Evolutionary conservation across 2,329 filamentous ascomycete species (phyloP).

Genomic region (Epichloe elymi): DNA sequence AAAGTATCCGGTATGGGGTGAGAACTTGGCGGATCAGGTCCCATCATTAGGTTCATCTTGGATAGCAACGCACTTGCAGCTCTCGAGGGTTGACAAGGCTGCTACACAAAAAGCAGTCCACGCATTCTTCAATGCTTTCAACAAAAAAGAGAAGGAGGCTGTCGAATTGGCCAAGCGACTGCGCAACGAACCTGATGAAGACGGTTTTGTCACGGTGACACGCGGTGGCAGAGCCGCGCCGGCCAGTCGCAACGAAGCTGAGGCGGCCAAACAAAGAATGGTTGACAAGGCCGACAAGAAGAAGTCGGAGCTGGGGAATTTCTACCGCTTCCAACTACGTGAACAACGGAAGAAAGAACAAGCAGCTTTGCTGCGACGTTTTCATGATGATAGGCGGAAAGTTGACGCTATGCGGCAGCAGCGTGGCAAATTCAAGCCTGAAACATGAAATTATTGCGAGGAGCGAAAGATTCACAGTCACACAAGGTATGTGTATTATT

Average conservation of each 20-base stretch:
- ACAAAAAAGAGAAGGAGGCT: slow-evolving; percentile 52
- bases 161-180: slow-evolving; percentile 48
- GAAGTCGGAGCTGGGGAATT: slow-evolving; percentile 53
- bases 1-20: slow-evolving; percentile 55
- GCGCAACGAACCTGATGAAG: slow-evolving; percentile 75
- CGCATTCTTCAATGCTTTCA: slow-evolving; percentile 76
- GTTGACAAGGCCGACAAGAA: slow-evolving; percentile 50
- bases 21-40: slow-evolving; percentile 41
- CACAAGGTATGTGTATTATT: slow-evolving; percentile 1
- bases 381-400: slow-evolving; percentile 63
- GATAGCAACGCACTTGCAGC: slow-evolving; percentile 53
- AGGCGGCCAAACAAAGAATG: slow-evolving; percentile 44
- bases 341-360: slow-evolving; percentile 68
- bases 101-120: slow-evolving; percentile 64
- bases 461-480: not conserved
- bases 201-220: slow-evolving; percentile 89
- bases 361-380: slow-evolving; percentile 52
- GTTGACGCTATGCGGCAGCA: slow-evolving; percentile 58
- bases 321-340: slow-evolving; percentile 73
- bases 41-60: slow-evolving; percentile 43
- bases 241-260: slow-evolving; percentile 58
- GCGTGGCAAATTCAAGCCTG: slow-evolving; percentile 47
- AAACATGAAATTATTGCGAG: slow-evolving; percentile 21
- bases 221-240: slow-evolving; percentile 64
- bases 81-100: slow-evolving; percentile 56